Evolutionary conservation across 257 asterid species (phyloP).

Genomic region (Rhazya stricta): DNA sequence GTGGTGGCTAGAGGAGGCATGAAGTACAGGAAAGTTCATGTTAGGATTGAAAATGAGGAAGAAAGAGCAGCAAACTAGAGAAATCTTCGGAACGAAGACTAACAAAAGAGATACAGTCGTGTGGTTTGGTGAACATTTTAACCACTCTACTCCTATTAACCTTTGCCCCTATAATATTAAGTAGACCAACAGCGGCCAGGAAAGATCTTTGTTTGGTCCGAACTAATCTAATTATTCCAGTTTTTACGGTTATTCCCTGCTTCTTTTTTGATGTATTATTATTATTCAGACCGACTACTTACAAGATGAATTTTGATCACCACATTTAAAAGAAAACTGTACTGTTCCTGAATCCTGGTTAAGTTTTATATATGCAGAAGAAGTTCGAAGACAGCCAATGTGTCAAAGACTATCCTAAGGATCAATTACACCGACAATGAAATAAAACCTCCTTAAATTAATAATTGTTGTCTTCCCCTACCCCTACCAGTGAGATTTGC

Average conservation of each 20-base stretch:
- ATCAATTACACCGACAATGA: background rate
- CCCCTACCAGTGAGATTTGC: too few relatives aligned
- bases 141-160: background rate
- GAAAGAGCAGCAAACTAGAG: background rate
- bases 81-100: constrained; percentile 14
- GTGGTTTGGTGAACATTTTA: constrained; percentile 29
- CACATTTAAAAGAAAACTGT: background rate
- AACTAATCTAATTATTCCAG: constrained; percentile 2
- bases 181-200: background rate
- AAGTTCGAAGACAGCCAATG: too few relatives aligned
- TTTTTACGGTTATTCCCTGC: background rate
- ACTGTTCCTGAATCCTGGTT: background rate
- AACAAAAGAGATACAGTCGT: constrained; percentile 7
- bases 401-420: background rate
- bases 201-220: constrained; percentile 8
- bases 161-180: background rate
- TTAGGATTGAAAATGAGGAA: constrained; percentile 30
- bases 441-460: background rate
- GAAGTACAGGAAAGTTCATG: constrained; percentile 25
- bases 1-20: background rate
- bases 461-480: background rate
- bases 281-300: background rate
- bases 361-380: too few relatives aligned
- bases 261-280: background rate
- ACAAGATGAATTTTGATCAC: background rate